phyloP scores from a whole-genome alignment of 352 stramenopile species.

The Phytophthora citricola region DNA sequence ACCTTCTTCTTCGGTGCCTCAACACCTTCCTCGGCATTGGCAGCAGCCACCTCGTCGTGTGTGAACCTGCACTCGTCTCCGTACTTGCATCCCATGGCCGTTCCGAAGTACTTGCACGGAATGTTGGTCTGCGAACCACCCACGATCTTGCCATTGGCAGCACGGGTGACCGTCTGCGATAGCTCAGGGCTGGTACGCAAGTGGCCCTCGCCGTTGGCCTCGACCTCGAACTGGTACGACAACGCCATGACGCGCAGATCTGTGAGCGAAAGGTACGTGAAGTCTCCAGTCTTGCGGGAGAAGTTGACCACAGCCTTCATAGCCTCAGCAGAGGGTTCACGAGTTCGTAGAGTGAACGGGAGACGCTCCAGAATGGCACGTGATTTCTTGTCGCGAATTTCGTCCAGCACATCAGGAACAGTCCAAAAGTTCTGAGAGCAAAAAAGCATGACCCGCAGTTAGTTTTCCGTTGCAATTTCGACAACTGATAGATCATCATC shows the following conservation, averaged over 20 bases:
- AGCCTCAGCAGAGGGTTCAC: conserved; percentile 81
- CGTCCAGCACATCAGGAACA: conserved; percentile 80
- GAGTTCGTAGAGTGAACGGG: conserved; percentile 79
- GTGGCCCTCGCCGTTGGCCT: conserved; percentile 73
- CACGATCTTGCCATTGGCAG: conserved; percentile 73
- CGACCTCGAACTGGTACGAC: conserved; percentile 86
- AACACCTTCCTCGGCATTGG: conserved; percentile 13
- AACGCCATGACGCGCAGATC: conserved; percentile 90
- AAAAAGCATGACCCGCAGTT: conserved; percentile 8
- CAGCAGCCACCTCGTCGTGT: conserved; percentile 53
- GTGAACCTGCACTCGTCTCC: conserved; percentile 83
- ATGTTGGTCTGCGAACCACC: conserved; percentile 52
- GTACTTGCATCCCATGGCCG: conserved; percentile 83
- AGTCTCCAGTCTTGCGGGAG: conserved; percentile 87
- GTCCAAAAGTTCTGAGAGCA: conserved; percentile 81
- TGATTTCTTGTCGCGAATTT: conserved; percentile 87
- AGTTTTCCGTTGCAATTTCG: conserved; percentile 15
- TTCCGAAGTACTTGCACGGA: conserved; percentile 85
- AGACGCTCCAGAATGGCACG: conserved; percentile 73
- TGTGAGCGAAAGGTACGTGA: conserved; percentile 83
- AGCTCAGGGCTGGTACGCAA: conserved; percentile 75
- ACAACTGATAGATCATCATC: background rate
- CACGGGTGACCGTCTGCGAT: conserved; percentile 70
- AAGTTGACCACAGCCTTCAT: conserved; percentile 86
- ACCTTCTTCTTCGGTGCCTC: conserved; percentile 62